These are phyloP conservation scores for Albifimbria verrucaria DNA, from an alignment of 2,329 filamentous ascomycete species.

Conservation along the genomic window DNA sequence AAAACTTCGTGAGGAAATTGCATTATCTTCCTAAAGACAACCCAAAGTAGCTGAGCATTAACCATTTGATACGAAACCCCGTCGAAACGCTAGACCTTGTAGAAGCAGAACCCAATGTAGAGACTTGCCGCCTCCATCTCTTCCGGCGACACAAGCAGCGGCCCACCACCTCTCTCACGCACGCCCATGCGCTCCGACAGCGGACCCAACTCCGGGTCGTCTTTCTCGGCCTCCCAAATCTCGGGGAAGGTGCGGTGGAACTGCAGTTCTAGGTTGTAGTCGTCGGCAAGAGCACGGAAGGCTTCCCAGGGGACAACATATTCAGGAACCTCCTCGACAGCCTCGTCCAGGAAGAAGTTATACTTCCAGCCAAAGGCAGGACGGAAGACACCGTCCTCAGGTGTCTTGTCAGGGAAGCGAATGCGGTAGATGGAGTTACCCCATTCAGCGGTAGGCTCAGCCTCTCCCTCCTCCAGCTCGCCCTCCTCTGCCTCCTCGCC, in stretches of 20 bases:
- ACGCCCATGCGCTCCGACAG: slow-evolving; percentile 97
- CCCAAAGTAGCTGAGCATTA: too few relatives aligned
- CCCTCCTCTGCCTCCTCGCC: slow-evolving; percentile 33
- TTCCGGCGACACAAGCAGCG: slow-evolving; percentile 70
- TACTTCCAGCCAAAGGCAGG: slow-evolving; percentile 98
- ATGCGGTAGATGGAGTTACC: slow-evolving; percentile 93
- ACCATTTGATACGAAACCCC: too few relatives aligned
- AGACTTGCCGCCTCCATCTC: slow-evolving; percentile 92
- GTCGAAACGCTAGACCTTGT: slow-evolving; percentile 81
- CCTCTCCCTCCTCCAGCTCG: slow-evolving; percentile 59
- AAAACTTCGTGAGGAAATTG: too few relatives aligned
- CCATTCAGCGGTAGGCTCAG: slow-evolving; percentile 71
- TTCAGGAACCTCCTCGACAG: slow-evolving; percentile 92
- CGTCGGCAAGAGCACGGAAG: slow-evolving; percentile 90
- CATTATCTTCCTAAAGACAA: too few relatives aligned
- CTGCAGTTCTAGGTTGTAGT: slow-evolving; percentile 93
- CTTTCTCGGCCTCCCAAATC: slow-evolving; percentile 88
- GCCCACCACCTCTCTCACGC: slow-evolving; percentile 64
- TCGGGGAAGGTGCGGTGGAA: slow-evolving; percentile 90
- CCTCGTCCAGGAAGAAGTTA: slow-evolving; percentile 92
- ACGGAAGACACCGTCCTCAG: slow-evolving; percentile 84
- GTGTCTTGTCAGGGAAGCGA: slow-evolving; percentile 78
- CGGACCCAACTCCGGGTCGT: slow-evolving; percentile 75
- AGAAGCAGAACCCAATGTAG: slow-evolving; percentile 95
- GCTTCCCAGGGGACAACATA: slow-evolving; percentile 98